phyloP scores from a whole-genome alignment of 1,284 basidiomycete genomes.

The Cutaneotrichosporon sp. region DNA sequence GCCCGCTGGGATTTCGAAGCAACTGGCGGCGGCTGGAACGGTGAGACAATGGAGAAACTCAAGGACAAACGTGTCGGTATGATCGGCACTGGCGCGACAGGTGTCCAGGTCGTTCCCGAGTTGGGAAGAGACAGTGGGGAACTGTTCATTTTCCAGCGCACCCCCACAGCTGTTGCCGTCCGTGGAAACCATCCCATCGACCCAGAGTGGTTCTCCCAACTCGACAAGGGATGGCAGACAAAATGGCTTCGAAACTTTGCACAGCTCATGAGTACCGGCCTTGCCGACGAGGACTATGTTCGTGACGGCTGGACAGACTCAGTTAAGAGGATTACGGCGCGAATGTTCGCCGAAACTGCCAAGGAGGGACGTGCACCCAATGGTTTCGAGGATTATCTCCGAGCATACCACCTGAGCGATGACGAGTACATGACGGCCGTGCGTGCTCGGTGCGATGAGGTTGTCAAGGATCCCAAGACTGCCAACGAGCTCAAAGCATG shows the following conservation, averaged over 20 bases:
- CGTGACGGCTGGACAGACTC: conserved; percentile 16
- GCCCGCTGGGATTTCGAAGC: conserved; percentile 14
- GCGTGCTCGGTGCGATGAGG: conserved; percentile 8
- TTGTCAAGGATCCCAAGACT: conserved; percentile 9
- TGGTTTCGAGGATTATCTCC: neutral
- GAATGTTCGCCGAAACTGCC: conserved; percentile 4
- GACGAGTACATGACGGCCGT: conserved; percentile 7
- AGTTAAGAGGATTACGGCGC: conserved; percentile 5
- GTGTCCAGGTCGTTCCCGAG: conserved; percentile 12
- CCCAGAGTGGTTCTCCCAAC: conserved; percentile 12
- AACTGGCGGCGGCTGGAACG: conserved; percentile 13
- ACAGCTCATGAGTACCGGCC: conserved; percentile 6
- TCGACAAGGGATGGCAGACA: conserved; percentile 13
- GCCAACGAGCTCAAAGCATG: conserved; percentile 15
- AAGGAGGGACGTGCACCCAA: neutral
- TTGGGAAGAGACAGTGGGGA: conserved; percentile 6
- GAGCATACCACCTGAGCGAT: conserved; percentile 1
- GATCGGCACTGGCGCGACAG: conserved; percentile 12
- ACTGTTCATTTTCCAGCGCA: conserved; percentile 20
- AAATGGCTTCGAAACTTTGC: conserved; percentile 14
- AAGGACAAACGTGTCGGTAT: conserved; percentile 12
- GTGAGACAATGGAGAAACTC: conserved; percentile 5
- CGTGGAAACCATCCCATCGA: conserved; percentile 18
- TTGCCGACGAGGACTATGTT: conserved; percentile 7
- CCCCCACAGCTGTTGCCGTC: conserved; percentile 8